Evolutionary conservation across 73 alveolate species (phyloP).

Genomic region (Tetrahymena elliotti): DNA sequence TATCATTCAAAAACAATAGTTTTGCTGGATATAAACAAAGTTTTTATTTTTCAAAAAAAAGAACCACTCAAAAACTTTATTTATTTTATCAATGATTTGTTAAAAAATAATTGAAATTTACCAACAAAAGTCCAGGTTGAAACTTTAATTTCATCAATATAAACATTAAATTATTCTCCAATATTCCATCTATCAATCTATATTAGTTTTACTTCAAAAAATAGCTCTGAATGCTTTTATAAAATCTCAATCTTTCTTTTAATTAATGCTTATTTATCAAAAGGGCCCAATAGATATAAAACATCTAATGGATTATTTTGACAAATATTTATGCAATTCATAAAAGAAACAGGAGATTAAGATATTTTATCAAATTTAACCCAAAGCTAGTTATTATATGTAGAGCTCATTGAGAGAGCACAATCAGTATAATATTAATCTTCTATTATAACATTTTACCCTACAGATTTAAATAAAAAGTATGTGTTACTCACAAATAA

Average conservation of each 20-base stretch:
- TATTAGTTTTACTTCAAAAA: not conserved
- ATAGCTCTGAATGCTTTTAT: not conserved
- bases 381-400: not conserved
- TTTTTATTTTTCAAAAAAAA: no score
- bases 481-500: not conserved
- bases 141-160: not conserved
- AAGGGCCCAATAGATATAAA: not conserved
- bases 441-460: not conserved
- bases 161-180: not conserved
- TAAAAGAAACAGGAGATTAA: not conserved
- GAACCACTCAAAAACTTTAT: no score
- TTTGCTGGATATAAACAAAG: not conserved
- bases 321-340: not conserved
- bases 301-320: not conserved
- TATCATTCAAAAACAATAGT: no score
- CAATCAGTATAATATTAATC: not conserved
- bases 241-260: not conserved
- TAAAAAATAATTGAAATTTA: not conserved
- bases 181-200: not conserved
- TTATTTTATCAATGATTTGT: no score
- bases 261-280: not conserved
- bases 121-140: not conserved
- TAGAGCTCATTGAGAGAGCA: not conserved
- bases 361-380: not conserved
- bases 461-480: not conserved